A percentile compares a stretch with the other conserved stretches of the same genome.
Conservation (phyloP, 202 grass and related monocot species). For the Saccharum hybrid region DNA sequence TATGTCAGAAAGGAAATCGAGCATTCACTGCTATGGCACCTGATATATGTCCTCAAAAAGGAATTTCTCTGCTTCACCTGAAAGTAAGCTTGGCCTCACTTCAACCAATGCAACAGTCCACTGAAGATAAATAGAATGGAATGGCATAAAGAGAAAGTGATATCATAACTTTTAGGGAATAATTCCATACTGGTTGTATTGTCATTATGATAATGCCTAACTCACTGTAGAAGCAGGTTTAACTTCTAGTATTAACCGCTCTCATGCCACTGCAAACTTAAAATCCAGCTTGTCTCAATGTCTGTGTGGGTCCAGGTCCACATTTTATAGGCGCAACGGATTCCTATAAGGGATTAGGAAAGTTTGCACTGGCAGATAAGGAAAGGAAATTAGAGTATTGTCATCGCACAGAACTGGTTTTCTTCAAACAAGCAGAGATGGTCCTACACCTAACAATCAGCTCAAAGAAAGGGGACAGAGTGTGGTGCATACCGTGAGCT, state of each 20-base stretch:
- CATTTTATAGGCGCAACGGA: neutral
- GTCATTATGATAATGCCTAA: neutral
- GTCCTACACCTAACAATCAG: neutral
- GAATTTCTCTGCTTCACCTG: conserved; percentile 85
- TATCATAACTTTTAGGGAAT: neutral
- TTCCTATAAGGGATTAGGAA: neutral
- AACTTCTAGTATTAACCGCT: neutral
- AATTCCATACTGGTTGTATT: neutral
- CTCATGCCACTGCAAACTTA: neutral
- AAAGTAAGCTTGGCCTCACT: conserved; percentile 88
- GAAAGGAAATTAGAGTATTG: neutral
- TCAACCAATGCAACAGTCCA: conserved; percentile 85
- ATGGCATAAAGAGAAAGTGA: conserved; percentile 18
- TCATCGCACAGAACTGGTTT: neutral
- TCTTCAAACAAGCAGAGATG: conserved; percentile 8
- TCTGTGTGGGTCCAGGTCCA: neutral
- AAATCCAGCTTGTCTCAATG: neutral
- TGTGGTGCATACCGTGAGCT: neutral
- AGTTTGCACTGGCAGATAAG: conserved; percentile 1
- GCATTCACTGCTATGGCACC: conserved; percentile 41
- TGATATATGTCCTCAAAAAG: conserved; percentile 87
- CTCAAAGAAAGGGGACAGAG: neutral
- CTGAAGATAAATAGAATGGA: conserved; percentile 46
- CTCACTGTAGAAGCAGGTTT: neutral
- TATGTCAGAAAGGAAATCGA: neutral